Conservation (phyloP, 768 basidiomycete genomes). For the Lactarius trivialis region DNA sequence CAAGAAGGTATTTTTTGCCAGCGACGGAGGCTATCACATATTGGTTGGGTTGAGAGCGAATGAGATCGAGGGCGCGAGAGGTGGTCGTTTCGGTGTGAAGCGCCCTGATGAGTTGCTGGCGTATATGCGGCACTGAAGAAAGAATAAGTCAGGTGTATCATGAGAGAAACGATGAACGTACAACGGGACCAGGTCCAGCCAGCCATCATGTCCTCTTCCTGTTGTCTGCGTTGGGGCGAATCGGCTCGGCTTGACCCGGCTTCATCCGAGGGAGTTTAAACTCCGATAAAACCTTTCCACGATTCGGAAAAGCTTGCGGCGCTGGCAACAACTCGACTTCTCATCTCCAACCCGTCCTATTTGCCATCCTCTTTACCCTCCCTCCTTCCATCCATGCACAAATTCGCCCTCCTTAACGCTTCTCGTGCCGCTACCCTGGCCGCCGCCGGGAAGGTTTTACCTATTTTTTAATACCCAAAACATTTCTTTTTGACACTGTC, state of each 20-base stretch:
- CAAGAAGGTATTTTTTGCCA: conserved; percentile 81
- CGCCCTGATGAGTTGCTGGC: conserved; percentile 25
- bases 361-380: conserved; percentile 35
- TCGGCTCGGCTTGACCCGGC: neutral
- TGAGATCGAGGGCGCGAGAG: conserved; percentile 65
- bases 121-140: conserved; percentile 14
- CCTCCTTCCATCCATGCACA: conserved; percentile 55
- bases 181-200: conserved; percentile 12
- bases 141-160: neutral
- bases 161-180: conserved; percentile 2
- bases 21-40: conserved; percentile 88
- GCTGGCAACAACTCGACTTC: conserved; percentile 30
- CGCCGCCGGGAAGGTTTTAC: conserved; percentile 54
- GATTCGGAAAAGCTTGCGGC: conserved; percentile 24
- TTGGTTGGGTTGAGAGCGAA: conserved; percentile 86
- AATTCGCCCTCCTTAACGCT: conserved; percentile 81
- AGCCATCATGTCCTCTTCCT: conserved; percentile 5
- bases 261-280: conserved; percentile 8
- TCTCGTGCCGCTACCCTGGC: conserved; percentile 70
- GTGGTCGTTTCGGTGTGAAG: conserved; percentile 34
- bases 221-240: neutral
- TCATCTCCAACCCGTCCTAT: conserved; percentile 36
- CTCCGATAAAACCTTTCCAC: conserved; percentile 23
- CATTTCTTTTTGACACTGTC: conserved; percentile 7
- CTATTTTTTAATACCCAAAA: neutral